A percentile compares a stretch with the other conserved stretches of the same genome.
Conservation (phyloP, 2,329 filamentous ascomycete genomes). For the Didymella arachidicola region DNA sequence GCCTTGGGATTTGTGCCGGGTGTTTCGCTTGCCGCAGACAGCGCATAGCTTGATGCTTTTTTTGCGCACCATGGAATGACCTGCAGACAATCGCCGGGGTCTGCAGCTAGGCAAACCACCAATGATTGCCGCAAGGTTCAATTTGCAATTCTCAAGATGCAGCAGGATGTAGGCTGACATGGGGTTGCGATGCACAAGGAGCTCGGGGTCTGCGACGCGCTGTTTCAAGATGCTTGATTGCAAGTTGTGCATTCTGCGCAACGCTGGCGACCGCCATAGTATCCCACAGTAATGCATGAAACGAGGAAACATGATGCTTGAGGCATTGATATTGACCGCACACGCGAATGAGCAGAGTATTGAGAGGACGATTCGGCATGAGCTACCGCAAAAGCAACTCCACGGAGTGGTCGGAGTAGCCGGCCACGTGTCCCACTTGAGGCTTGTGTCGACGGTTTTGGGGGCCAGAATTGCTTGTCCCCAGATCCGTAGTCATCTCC, state of each 20-base stretch:
- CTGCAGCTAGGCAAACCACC: conserved; percentile 1
- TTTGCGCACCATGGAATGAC: conserved; percentile 6
- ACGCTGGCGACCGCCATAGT: conserved; percentile 14
- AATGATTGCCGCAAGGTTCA: conserved; percentile 10
- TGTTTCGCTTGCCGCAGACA: conserved; percentile 25
- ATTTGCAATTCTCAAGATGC: conserved; percentile 11
- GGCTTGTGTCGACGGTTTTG: conserved; percentile 11
- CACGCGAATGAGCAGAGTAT: conserved; percentile 2
- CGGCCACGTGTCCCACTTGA: conserved; percentile 15
- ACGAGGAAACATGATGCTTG: conserved; percentile 1
- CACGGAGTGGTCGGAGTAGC: conserved; percentile 19
- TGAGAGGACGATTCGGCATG: conserved; percentile 27
- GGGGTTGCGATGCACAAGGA: conserved; percentile 8
- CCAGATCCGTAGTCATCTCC: conserved; percentile 21
- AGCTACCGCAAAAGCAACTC: conserved; percentile 16
- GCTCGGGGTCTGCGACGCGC: conserved; percentile 12
- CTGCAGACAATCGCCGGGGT: neutral
- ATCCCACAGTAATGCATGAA: conserved; percentile 1
- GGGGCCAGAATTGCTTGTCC: conserved; percentile 7
- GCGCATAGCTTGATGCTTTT: conserved; percentile 14
- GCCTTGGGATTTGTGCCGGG: conserved; percentile 15
- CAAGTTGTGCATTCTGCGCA: conserved; percentile 18
- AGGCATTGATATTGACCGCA: conserved; percentile 4
- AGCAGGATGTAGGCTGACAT: conserved; percentile 13
- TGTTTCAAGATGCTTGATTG: conserved; percentile 25